Evolutionary conservation across 2,329 filamentous ascomycete genomes (phyloP).

Genomic region (Botrytis cinerea): DNA sequence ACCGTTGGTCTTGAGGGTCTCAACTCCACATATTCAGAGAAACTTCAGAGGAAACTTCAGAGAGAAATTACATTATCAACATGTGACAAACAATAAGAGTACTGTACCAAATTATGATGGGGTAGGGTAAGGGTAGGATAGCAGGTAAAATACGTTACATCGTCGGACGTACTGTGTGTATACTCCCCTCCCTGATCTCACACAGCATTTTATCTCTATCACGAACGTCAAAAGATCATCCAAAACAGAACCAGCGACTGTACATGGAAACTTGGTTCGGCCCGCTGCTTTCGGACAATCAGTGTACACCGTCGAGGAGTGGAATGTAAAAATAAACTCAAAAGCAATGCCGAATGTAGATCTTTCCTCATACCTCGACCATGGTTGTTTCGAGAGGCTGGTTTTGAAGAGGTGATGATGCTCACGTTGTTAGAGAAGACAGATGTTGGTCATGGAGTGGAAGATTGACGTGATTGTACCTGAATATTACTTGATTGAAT

Average conservation of each 20-base stretch:
- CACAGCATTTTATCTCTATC: too few relatives aligned
- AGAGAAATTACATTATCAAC: conserved; percentile 2
- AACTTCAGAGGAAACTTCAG: background rate
- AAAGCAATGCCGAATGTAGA: background rate
- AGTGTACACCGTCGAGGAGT: background rate
- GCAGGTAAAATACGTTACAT: background rate
- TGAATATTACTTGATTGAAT: conserved; percentile 1
- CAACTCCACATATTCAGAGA: background rate
- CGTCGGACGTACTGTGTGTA: background rate
- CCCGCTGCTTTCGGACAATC: background rate
- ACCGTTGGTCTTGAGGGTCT: background rate
- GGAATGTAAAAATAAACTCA: background rate
- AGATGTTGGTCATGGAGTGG: background rate
- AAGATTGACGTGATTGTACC: background rate
- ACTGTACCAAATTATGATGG: background rate
- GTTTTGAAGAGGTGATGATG: background rate
- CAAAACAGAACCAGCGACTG: background rate
- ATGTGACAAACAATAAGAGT: background rate
- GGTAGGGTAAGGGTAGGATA: background rate
- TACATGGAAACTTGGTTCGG: background rate
- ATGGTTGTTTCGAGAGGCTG: background rate
- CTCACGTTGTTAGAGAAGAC: background rate
- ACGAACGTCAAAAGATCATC: background rate
- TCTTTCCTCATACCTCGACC: background rate
- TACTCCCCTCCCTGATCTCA: background rate